Evolutionary conservation across 305 asterid genomes (phyloP).

Genomic region (Fraxinus platypoda): DNA sequence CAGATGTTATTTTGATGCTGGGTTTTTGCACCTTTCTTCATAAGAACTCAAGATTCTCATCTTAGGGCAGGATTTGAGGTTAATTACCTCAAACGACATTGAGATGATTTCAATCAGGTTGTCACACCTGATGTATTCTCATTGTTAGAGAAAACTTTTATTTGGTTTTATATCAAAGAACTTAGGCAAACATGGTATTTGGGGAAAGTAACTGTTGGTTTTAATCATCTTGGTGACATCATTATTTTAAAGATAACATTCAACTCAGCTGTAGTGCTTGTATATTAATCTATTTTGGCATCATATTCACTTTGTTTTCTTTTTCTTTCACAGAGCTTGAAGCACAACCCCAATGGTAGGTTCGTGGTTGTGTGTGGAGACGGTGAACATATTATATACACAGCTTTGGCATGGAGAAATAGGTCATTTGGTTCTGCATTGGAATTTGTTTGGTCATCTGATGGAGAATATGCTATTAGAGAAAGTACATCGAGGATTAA

Average conservation of each 20-base stretch:
- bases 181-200: neutral
- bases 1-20: no score
- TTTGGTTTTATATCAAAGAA: neutral
- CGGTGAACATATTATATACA: constrained; percentile 86
- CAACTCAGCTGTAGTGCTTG: neutral
- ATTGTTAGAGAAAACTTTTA: constrained; percentile 4
- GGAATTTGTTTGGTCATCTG: constrained; percentile 92
- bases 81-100: no score
- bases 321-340: constrained; percentile 61
- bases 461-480: constrained; percentile 92
- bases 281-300: neutral
- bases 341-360: constrained; percentile 95
- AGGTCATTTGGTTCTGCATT: constrained; percentile 87
- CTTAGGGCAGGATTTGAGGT: no score
- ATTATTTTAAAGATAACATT: neutral
- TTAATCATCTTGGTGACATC: constrained; percentile 8
- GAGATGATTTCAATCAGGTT: no score
- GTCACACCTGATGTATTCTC: neutral
- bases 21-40: no score
- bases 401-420: constrained; percentile 97
- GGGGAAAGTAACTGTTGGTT: neutral
- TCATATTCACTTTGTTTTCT: constrained; percentile 16
- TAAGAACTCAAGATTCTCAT: no score
- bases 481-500: constrained; percentile 87
- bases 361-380: constrained; percentile 94